phyloP scores from a whole-genome alignment of 2,329 filamentous ascomycete species.

The Botryotinia calthae region DNA sequence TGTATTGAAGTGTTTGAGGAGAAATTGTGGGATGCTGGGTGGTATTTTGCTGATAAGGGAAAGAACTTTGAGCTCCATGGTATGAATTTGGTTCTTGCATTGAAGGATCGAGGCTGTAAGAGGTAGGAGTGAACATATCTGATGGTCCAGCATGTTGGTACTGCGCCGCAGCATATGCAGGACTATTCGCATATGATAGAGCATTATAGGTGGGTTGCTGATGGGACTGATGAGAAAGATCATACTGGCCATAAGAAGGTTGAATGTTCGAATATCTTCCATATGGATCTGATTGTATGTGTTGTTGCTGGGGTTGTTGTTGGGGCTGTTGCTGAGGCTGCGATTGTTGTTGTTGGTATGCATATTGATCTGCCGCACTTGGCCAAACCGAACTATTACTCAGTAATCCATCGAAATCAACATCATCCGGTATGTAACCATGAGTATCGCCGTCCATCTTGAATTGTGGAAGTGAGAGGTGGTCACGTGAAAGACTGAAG shows the following conservation, averaged over 20 bases:
- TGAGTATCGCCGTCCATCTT: constrained; percentile 36
- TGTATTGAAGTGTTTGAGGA: constrained; percentile 37
- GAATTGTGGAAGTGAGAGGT: neutral
- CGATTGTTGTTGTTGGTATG: constrained; percentile 27
- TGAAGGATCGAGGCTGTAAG: constrained; percentile 34
- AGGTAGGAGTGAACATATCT: constrained; percentile 31
- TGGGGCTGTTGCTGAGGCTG: neutral
- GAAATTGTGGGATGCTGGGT: constrained; percentile 32
- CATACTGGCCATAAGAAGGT: constrained; percentile 29
- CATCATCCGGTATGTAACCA: constrained; percentile 33
- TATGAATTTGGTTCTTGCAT: constrained; percentile 30
- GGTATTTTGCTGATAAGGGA: constrained; percentile 29
- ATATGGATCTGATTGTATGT: constrained; percentile 28
- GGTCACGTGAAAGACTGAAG: constrained; percentile 1
- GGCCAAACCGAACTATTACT: constrained; percentile 30
- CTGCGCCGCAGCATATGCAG: constrained; percentile 32
- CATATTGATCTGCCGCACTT: constrained; percentile 26
- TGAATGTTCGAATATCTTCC: constrained; percentile 27
- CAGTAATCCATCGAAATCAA: constrained; percentile 35
- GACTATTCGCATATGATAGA: constrained; percentile 30
- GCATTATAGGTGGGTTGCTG: constrained; percentile 30
- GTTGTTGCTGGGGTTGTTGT: constrained; percentile 11
- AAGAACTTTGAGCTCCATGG: constrained; percentile 30
- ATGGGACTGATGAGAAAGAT: constrained; percentile 32
- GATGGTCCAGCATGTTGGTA: constrained; percentile 33